Evolutionary conservation across 306 rosid genomes (phyloP).

Genomic region (Trichosanthes cucumerina): DNA sequence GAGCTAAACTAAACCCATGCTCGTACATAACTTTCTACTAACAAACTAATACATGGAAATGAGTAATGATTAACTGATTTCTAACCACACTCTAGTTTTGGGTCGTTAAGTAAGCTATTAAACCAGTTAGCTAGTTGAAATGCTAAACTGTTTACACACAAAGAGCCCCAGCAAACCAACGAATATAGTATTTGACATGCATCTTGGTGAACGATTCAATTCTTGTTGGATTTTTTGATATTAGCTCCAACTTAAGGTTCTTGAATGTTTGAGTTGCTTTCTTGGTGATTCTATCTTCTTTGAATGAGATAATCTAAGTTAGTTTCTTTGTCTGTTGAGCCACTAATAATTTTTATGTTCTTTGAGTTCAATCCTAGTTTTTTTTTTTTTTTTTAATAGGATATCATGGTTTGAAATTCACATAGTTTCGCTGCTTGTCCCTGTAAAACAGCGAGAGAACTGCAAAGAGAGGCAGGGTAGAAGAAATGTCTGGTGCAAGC

Average conservation of each 20-base stretch:
- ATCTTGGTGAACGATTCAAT: not conserved
- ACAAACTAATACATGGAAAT: not conserved
- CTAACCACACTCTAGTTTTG: not conserved
- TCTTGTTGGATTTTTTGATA: not conserved
- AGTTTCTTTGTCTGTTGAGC: not conserved
- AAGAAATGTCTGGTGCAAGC: constrained; percentile 42
- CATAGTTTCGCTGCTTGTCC: not conserved
- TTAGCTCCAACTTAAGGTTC: not conserved
- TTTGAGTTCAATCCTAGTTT: not conserved
- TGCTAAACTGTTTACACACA: not conserved
- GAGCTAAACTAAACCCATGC: not conserved
- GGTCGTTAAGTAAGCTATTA: not conserved
- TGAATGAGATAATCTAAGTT: not conserved
- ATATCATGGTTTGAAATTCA: not conserved
- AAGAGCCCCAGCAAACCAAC: not conserved
- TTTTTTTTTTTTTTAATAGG: not conserved
- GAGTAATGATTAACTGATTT: not conserved
- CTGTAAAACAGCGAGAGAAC: constrained; percentile 30
- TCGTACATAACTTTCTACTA: not conserved
- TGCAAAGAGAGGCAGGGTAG: constrained; percentile 48
- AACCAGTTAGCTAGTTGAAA: not conserved
- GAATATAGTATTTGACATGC: not conserved
- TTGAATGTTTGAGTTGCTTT: not conserved
- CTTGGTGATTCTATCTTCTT: not conserved
- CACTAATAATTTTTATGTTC: not conserved